Evolutionary conservation across 371 early-diverging fungal species (phyloP), one percentile per base, ranked within the genome.

Genomic region (Capillidium heterosporum): DNA sequence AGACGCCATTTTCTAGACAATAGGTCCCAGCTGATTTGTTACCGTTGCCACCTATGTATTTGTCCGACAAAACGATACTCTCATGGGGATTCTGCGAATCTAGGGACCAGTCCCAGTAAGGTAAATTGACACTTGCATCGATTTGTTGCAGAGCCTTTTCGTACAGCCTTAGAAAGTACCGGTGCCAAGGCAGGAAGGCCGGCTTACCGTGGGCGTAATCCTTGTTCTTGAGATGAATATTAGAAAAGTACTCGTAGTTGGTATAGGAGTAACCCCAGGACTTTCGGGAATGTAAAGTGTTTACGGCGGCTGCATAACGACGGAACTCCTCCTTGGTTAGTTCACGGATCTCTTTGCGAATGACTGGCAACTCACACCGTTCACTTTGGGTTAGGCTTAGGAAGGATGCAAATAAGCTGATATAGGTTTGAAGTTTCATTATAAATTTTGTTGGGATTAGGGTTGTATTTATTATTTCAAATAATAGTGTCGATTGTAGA

Each of bases 1-100:
- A 48, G 1, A 53, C 49, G 40, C 65, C 63, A 50, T 59, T 59
- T 23, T 39, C 19, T 11, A 65, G 57, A 44, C 65, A 67, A n/a
- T n/a, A n/a, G n/a, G n/a, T n/a, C 15, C 44, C 44, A 19, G 52
- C 58, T 32, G 29, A 42, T 11, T 29, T 29, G n/a, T 31, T 31
- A 3, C 65, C 65, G 46, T 57, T 61, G 28, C 60, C 60, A 7
- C 46, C 46, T 5, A 46, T 46, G 46, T 19, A 19, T 7, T 4
- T 15, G 19, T 23, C 19, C 8, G 15, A 5, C 4, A 46, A 23
- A 7, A 46, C 19, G 7, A 23, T 15, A 21, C 46, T 46, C 19
- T 21, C 15, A 23, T 46, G 46, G 4, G 46, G 46, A 15, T 46
- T 15, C 7, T 23, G 24, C 24, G 46, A 56, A 44, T 15, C 32